Base-by-base conservation (phyloP, 1,284 basidiomycete genomes). In the Vanrija humicola region DNA sequence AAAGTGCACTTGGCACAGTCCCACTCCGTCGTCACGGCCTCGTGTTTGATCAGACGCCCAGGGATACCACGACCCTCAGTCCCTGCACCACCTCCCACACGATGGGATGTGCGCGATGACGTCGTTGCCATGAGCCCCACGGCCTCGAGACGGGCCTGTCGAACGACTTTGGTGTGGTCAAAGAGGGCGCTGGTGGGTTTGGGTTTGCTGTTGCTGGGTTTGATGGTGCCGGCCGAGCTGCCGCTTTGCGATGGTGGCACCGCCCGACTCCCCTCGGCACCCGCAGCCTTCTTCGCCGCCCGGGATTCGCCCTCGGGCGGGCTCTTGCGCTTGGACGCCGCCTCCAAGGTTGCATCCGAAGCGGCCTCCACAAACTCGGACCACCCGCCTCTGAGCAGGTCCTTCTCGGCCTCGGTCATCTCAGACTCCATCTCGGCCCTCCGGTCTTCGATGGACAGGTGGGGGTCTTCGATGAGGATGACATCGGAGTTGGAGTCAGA, bases 361-460 rank as follows among this genome's bases (percentile, higher is more conserved):
- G 42, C 51, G 21, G 43, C n/a, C 10, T 39, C 48, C 12, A 44
- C 23, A 21, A 34, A 34, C 34, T 34, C 60, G 10, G 63, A 57
- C 43, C 51, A 61, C 34, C 34, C 34, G 34, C 34, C 34, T 34
- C 34, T 34, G 12, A 34, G 34, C 34, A 34, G 9, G 34, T 34
- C 34, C 12, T 14, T 34, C 56, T 73, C 73, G 12, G 63, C 62
- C 2, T 67, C 64, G n/a, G 61, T 55, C 71, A 71, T 69, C 42
- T 72, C 70, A 7, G 56, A 55, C 40, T 73, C 72, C 63, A 73
- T 68, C 52, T 73, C 66, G 28, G 45, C 58, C 45, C 55, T 64
- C 12, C 70, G 54, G 21, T 66, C 64, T 38, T 65, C 63, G 0
- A 59, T 39, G 0, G 56, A 48, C 1, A 68, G 53, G 44, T 69